Evolutionary conservation across 371 early-diverging fungal species (phyloP).

Genomic region (Batrachochytrium dendrobatidis): DNA sequence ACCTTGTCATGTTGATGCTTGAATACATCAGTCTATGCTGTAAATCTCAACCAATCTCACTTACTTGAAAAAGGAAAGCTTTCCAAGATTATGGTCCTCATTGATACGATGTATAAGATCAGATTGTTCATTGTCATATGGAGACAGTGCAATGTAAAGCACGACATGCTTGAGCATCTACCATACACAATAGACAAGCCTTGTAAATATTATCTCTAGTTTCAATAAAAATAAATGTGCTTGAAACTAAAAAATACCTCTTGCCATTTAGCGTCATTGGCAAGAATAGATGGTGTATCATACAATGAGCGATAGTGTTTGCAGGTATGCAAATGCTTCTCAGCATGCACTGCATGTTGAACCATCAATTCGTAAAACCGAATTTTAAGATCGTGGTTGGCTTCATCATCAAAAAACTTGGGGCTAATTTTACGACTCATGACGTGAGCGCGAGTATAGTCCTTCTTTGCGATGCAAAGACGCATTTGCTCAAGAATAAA

Average conservation of each 20-base stretch:
- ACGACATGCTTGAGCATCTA: constrained; percentile 70
- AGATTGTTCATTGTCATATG: constrained; percentile 91
- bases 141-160: constrained; percentile 79
- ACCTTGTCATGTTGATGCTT: not conserved
- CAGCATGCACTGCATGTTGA: constrained; percentile 84
- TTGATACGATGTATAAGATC: constrained; percentile 82
- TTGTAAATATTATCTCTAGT: no score
- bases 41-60: constrained; percentile 5
- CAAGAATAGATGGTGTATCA: constrained; percentile 71
- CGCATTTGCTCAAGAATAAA: constrained; percentile 98
- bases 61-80: constrained; percentile 64
- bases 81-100: constrained; percentile 66
- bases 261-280: constrained; percentile 72
- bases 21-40: no score
- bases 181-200: not conserved
- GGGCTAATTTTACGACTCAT: constrained; percentile 90
- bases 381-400: constrained; percentile 82
- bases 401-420: constrained; percentile 81
- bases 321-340: constrained; percentile 79
- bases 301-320: constrained; percentile 87
- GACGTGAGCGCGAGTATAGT: constrained; percentile 86
- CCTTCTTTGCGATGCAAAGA: constrained; percentile 82
- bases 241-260: constrained; percentile 33
- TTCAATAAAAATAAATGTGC: no score
- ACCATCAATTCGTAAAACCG: constrained; percentile 94